Evolutionary conservation across 352 stramenopile species (phyloP).

Genomic region (Pythium coloratum): DNA sequence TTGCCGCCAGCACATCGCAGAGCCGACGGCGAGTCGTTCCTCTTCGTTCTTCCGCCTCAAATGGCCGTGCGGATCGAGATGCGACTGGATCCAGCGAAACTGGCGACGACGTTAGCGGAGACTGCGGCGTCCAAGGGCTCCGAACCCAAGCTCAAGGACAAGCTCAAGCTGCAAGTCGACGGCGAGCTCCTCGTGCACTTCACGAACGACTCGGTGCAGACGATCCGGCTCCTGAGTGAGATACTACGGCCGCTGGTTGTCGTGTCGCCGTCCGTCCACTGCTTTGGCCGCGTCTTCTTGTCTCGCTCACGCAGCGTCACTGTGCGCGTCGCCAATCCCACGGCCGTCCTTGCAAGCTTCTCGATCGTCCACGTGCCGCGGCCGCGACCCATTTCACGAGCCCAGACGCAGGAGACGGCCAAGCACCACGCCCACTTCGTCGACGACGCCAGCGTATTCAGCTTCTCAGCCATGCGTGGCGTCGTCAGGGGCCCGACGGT

Average conservation of each 20-base stretch:
- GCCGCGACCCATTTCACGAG: constrained; percentile 50
- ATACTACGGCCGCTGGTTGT: constrained; percentile 57
- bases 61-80: constrained; percentile 73
- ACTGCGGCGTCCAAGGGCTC: neutral
- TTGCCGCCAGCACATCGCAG: constrained; percentile 55
- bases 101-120: neutral
- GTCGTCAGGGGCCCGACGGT: constrained; percentile 56
- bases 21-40: constrained; percentile 60
- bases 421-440: constrained; percentile 50
- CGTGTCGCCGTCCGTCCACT: constrained; percentile 62
- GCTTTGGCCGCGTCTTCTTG: constrained; percentile 68
- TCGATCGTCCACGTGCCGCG: constrained; percentile 52
- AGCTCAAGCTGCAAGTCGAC: constrained; percentile 23
- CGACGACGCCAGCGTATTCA: constrained; percentile 67
- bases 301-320: constrained; percentile 40
- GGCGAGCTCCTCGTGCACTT: constrained; percentile 70
- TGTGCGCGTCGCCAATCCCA: constrained; percentile 66
- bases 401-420: constrained; percentile 55
- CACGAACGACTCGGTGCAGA: constrained; percentile 64
- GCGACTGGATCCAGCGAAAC: constrained; percentile 43
- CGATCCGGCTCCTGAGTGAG: constrained; percentile 42
- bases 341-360: constrained; percentile 54
- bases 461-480: constrained; percentile 42
- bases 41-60: constrained; percentile 67
- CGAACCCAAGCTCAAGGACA: neutral